Evolutionary conservation across 805 yeast genomes (phyloP), one percentile per base, ranked within the genome.

Genomic region (Ascoidea rubescens): DNA sequence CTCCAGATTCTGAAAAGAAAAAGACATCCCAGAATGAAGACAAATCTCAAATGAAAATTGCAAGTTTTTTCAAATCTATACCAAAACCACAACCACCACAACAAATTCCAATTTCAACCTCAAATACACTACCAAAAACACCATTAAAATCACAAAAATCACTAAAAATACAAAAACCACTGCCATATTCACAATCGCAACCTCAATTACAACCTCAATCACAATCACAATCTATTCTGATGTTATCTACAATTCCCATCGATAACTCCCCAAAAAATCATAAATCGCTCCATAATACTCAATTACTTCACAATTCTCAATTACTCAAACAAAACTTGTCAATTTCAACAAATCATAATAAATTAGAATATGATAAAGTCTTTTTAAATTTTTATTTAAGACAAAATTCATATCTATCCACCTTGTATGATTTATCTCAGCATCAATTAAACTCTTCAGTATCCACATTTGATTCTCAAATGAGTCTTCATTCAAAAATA

Each of bases 11-110:
- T 21, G 28, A 21, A 21, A 37, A 37, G 14, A 37, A 14, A 37
- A 37, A 37, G 4, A 37, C 8, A 37, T 2, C 14, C 14, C 14
- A 16, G 44, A 48, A 51, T 37, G 47, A 43, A 37, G 51, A 54
- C 42, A 47, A 44, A 30, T 32, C 52, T 28, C 56, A 54, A 47
- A 49, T 47, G 46, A 52, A 21, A 37, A 49, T 55, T 14, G 47
- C 51, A 7, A 51, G 49, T 42, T 55, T 55, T 33, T 55, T 55
- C 50, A 43, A 49, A 21, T 47, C 14, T 10, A 37, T 37, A 10
- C 4, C 43, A 10, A 10, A 8, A 10, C 43, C 43, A 2, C 8
- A 10, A 37, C 14, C 43, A 7, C 28, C 12, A 28, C n/a, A n/a
- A 12, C 12, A 48, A 28, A 5, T 48, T 37, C 2, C 12, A 8